Conservation (phyloP, 768 basidiomycete species). For the Asterophora parasitica region DNA sequence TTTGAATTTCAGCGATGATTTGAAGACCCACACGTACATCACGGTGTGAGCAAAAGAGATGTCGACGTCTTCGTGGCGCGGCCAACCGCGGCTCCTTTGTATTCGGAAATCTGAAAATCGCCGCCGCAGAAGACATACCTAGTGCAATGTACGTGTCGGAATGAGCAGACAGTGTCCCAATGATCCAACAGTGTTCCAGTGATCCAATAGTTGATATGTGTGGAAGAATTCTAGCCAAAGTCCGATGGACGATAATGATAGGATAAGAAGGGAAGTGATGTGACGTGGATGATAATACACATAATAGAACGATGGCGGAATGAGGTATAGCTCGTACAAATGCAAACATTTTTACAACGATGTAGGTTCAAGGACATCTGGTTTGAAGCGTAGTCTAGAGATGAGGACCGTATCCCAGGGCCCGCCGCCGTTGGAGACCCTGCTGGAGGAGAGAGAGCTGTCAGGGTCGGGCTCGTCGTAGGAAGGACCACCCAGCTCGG, state of each 20-base stretch:
- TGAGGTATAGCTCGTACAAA: neutral
- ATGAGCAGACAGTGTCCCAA: neutral
- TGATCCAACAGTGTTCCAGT: neutral
- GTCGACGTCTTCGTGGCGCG: too few relatives aligned
- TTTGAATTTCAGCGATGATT: too few relatives aligned
- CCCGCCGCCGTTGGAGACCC: conserved; percentile 44
- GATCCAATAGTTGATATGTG: neutral
- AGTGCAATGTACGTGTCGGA: neutral
- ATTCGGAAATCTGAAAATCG: neutral
- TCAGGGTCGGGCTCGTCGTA: conserved; percentile 38
- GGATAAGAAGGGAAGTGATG: neutral
- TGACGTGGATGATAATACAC: neutral
- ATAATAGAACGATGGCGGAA: neutral
- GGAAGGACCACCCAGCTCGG: conserved; percentile 38
- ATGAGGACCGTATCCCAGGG: conserved; percentile 59
- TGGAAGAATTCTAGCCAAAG: neutral
- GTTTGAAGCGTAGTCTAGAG: conserved; percentile 61
- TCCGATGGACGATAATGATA: neutral
- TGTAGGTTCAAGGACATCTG: conserved; percentile 55
- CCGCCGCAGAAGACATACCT: neutral
- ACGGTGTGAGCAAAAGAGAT: too few relatives aligned
- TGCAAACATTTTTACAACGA: conserved; percentile 18
- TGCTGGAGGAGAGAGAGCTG: conserved; percentile 39
- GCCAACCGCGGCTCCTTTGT: too few relatives aligned
- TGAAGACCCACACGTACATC: too few relatives aligned